A percentile compares a stretch with the other conserved stretches of the same genome.
These are phyloP conservation scores for Termitomyces sp. DNA, from an alignment of 768 basidiomycete species.

Conservation along the genomic window DNA sequence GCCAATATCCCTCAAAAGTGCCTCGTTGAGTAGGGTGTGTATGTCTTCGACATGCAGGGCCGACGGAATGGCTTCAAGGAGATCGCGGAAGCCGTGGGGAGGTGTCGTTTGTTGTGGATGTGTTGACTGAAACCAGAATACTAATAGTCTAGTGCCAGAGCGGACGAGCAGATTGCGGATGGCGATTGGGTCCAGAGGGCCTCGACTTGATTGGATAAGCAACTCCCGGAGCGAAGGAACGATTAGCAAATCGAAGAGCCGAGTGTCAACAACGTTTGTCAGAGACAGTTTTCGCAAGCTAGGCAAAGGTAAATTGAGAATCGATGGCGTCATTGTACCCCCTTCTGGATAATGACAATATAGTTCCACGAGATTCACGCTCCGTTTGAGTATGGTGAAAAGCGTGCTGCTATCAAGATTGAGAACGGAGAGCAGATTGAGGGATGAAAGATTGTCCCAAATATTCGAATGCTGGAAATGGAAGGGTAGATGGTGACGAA, in stretches of 20 bases:
- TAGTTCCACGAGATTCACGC: slow-evolving; percentile 1
- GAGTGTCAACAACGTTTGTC: neutral
- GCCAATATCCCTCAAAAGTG: neutral
- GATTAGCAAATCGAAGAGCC: slow-evolving; percentile 1
- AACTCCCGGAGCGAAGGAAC: slow-evolving; percentile 4
- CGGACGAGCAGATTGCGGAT: neutral
- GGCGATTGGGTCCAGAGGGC: neutral
- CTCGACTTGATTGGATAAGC: neutral
- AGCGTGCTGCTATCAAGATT: neutral
- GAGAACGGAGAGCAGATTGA: neutral
- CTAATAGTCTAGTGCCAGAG: neutral
- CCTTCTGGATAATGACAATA: neutral
- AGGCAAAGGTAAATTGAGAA: neutral
- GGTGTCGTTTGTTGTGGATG: neutral
- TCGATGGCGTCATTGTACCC: neutral
- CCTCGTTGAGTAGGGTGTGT: neutral
- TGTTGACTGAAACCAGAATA: slow-evolving; percentile 1
- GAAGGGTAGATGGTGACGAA: neutral
- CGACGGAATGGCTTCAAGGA: neutral
- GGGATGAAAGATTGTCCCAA: slow-evolving; percentile 4
- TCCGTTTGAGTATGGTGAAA: neutral
- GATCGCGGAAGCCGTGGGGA: neutral
- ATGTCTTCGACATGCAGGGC: neutral
- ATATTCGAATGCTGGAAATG: neutral
- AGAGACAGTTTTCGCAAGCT: slow-evolving; percentile 1